phyloP scores from a whole-genome alignment of 1,284 basidiomycete species.

The Schizophyllum amplum region DNA sequence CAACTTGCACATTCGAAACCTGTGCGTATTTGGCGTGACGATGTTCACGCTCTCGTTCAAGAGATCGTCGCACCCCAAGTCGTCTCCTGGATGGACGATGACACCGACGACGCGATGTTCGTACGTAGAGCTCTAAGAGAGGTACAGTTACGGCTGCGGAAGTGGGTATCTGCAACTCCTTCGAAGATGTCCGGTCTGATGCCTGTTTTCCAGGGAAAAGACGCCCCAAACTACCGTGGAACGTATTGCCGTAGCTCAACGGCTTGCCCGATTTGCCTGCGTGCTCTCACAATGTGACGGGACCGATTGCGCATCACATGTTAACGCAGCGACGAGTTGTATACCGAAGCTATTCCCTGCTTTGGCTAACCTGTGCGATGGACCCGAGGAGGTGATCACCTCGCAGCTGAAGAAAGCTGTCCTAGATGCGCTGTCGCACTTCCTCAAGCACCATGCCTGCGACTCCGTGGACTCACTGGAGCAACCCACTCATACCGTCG shows the following conservation, averaged over 20 bases:
- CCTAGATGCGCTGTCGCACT: constrained; percentile 28
- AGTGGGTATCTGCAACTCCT: constrained; percentile 27
- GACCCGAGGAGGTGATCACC: constrained; percentile 35
- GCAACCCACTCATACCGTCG: constrained; percentile 29
- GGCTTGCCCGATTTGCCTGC: constrained; percentile 34
- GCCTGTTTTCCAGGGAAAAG: background rate
- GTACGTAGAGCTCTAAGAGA: constrained; percentile 28
- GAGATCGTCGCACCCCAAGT: constrained; percentile 32
- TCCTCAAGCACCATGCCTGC: constrained; percentile 39
- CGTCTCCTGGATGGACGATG: constrained; percentile 40
- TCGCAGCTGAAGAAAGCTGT: constrained; percentile 32
- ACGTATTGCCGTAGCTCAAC: constrained; percentile 27
- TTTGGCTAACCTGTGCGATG: constrained; percentile 37
- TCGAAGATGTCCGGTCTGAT: constrained; percentile 3
- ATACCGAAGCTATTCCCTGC: constrained; percentile 18
- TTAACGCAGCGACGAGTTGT: background rate
- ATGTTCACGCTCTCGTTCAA: constrained; percentile 23
- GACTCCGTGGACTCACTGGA: constrained; percentile 23
- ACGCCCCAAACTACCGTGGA: constrained; percentile 1
- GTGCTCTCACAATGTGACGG: constrained; percentile 31
- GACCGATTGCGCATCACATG: constrained; percentile 20
- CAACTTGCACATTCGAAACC: background rate
- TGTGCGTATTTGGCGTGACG: constrained; percentile 18
- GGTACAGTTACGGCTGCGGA: constrained; percentile 30
- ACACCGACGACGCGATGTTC: constrained; percentile 28